Conservation (phyloP, 108 stramenopile genomes). For the Conticribra weissflogii region DNA sequence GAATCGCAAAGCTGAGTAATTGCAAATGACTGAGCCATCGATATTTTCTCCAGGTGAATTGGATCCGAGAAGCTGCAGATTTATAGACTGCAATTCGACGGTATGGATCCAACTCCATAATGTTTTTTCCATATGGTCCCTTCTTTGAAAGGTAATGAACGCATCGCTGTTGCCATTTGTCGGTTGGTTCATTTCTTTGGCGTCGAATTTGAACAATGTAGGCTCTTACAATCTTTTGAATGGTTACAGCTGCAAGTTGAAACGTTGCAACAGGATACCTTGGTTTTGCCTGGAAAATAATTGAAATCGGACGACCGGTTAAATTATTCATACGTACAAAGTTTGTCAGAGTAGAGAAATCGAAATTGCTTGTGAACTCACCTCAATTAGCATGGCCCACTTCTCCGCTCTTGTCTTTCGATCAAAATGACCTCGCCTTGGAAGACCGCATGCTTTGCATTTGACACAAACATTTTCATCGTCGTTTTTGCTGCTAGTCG, state of each 20-base stretch:
- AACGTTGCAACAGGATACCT: constrained; percentile 19
- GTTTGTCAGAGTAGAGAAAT: not conserved
- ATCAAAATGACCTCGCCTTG: constrained; percentile 28
- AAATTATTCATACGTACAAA: not conserved
- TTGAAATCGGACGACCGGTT: not conserved
- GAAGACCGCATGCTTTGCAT: constrained; percentile 23
- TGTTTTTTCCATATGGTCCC: constrained; percentile 26
- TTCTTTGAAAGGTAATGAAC: constrained; percentile 34
- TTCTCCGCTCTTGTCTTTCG: constrained; percentile 9
- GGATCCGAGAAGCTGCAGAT: constrained; percentile 13
- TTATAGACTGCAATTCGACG: not conserved
- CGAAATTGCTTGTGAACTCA: not conserved
- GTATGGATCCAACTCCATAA: not conserved
- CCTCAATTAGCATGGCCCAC: not conserved
- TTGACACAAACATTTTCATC: constrained; percentile 19
- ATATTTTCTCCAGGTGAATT: constrained; percentile 23
- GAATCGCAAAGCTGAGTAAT: not conserved
- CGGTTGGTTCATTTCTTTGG: constrained; percentile 3
- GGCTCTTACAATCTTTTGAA: constrained; percentile 21
- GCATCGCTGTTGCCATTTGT: constrained; percentile 12
- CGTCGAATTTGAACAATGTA: constrained; percentile 14
- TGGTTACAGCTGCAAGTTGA: constrained; percentile 17
- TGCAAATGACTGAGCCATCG: constrained; percentile 14
- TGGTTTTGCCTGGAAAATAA: not conserved
- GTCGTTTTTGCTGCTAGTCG: not conserved